Percentiles rank a stretch among this genome's conserved stretches.
These are phyloP conservation scores for Fraxinus nigra DNA, from an alignment of 305 asterid genomes.

Conservation along the genomic window DNA sequence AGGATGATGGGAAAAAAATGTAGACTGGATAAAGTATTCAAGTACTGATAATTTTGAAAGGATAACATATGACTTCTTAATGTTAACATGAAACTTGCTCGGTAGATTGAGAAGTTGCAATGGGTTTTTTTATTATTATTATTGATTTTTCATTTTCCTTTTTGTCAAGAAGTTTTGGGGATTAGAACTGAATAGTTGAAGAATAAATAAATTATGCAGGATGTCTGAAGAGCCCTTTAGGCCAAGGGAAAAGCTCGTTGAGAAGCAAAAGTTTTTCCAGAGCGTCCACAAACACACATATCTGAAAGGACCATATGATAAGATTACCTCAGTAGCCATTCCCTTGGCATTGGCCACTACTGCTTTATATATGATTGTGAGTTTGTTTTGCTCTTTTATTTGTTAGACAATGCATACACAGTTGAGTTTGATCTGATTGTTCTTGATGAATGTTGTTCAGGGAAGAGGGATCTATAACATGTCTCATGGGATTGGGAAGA, in stretches of 20 bases:
- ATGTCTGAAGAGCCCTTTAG: conserved; percentile 74
- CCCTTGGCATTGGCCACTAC: conserved; percentile 66
- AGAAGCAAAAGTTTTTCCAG: conserved; percentile 66
- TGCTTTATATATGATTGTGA: conserved; percentile 59
- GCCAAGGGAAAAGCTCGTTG: conserved; percentile 70
- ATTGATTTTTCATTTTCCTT: not conserved
- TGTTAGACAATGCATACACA: not conserved
- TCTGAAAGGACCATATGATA: conserved; percentile 61
- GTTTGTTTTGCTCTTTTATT: conserved; percentile 16
- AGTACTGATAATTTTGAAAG: not conserved
- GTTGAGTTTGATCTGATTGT: conserved; percentile 5
- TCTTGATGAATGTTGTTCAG: conserved; percentile 31
- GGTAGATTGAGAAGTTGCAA: conserved; percentile 17
- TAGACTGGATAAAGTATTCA: not conserved
- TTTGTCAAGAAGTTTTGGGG: not conserved
- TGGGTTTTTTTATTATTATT: not conserved
- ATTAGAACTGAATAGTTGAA: not conserved
- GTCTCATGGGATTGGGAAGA: conserved; percentile 81
- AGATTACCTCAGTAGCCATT: conserved; percentile 79
- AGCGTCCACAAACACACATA: conserved; percentile 69
- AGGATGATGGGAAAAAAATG: not conserved
- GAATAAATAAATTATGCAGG: conserved; percentile 40
- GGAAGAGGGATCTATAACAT: conserved; percentile 75
- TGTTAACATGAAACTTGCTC: not conserved
- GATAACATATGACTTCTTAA: not conserved